These are phyloP conservation scores for Geosmithia flava DNA, from an alignment of 2,329 filamentous ascomycete genomes.

Conservation along the genomic window DNA sequence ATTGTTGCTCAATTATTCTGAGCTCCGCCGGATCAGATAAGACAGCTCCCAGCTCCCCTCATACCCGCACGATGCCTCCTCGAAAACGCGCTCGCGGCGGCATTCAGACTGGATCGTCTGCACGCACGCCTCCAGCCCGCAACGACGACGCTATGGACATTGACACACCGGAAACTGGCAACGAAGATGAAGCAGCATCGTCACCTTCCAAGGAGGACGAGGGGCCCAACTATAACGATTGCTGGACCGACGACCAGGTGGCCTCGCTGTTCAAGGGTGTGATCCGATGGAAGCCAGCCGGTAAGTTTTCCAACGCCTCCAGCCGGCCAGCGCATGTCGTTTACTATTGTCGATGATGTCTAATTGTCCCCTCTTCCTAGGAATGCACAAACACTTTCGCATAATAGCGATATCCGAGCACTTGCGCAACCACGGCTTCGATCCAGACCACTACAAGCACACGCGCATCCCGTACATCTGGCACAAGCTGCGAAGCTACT, in stretches of 20 bases:
- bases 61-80: slow-evolving; percentile 43
- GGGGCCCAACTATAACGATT: slow-evolving; percentile 36
- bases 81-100: slow-evolving; percentile 52
- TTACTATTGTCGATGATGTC: background rate
- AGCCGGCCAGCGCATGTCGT: background rate
- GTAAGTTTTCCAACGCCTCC: slow-evolving; percentile 26
- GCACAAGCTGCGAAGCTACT: slow-evolving; percentile 72
- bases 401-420: slow-evolving; percentile 79
- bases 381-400: slow-evolving; percentile 88
- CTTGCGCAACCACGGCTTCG: slow-evolving; percentile 67
- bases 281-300: slow-evolving; percentile 92
- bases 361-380: slow-evolving; percentile 25
- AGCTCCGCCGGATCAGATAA: no score
- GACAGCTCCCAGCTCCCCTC: no score
- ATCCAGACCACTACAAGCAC: slow-evolving; percentile 58
- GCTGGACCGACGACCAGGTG: slow-evolving; percentile 94
- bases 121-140: slow-evolving; percentile 39
- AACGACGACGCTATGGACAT: slow-evolving; percentile 51
- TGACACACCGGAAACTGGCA: slow-evolving; percentile 41
- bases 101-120: slow-evolving; percentile 31
- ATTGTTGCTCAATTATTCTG: no score
- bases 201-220: background rate
- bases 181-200: slow-evolving; percentile 12
- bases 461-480: slow-evolving; percentile 87
- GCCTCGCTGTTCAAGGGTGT: slow-evolving; percentile 87